These are phyloP conservation scores for Aleurites moluccanus DNA, from an alignment of 441 rosid genomes.

Conservation along the genomic window DNA sequence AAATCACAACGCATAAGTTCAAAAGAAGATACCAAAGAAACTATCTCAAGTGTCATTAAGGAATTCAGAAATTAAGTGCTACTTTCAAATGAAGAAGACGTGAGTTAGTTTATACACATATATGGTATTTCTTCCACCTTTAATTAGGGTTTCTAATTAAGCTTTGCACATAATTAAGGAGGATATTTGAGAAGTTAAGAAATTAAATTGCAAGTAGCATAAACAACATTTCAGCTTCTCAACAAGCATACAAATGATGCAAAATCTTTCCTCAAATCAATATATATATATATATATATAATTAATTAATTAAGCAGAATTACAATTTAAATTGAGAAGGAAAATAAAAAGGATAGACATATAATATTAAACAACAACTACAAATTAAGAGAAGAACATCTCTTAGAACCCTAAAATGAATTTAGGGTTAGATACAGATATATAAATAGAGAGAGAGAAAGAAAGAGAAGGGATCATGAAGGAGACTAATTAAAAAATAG, in stretches of 20 bases:
- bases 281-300: neutral
- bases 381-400: neutral
- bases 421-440: conserved; percentile 13
- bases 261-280: neutral
- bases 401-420: conserved; percentile 17
- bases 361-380: too few species aligned
- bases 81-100: too few species aligned
- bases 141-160: conserved; percentile 3
- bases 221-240: neutral
- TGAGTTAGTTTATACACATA: neutral
- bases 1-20: too few species aligned
- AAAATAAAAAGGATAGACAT: neutral
- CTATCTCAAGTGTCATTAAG: too few species aligned
- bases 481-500: neutral
- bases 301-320: neutral
- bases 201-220: neutral
- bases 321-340: neutral
- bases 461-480: neutral
- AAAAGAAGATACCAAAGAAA: too few species aligned
- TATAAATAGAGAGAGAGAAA: neutral
- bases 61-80: too few species aligned
- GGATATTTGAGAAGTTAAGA: neutral
- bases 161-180: conserved; percentile 1
- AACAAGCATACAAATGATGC: neutral
- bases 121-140: conserved; percentile 7